Percentiles rank a stretch among this genome's conserved stretches.
Conservation (phyloP, 1,284 basidiomycete genomes). For the Trichosporon ovoides region DNA sequence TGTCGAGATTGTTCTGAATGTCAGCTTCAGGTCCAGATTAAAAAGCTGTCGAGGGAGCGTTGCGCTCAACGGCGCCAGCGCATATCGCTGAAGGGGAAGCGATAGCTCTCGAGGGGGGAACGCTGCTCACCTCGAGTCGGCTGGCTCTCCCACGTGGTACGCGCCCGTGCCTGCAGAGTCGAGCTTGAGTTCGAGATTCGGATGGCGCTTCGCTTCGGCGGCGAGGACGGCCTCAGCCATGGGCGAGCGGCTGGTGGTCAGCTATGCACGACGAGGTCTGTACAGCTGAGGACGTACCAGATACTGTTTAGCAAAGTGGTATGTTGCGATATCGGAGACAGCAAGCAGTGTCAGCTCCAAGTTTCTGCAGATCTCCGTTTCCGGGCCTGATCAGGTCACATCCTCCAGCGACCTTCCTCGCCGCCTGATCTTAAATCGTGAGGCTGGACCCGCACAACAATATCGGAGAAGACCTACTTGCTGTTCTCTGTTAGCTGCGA, state of each 20-base stretch:
- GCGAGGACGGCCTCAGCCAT: slow-evolving; percentile 50
- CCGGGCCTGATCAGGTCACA: no score
- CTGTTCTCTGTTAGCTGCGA: slow-evolving; percentile 22
- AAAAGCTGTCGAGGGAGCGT: background rate
- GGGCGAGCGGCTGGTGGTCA: slow-evolving; percentile 40
- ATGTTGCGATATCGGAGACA: background rate
- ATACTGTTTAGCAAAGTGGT: slow-evolving; percentile 21
- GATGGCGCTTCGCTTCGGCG: slow-evolving; percentile 32
- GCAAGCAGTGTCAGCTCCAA: background rate
- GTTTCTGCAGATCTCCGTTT: no score
- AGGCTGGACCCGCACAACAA: no score
- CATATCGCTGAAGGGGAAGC: no score
- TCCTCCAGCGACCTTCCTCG: no score
- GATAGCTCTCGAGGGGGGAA: no score
- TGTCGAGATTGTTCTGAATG: slow-evolving; percentile 45
- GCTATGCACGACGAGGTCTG: background rate
- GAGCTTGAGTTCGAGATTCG: slow-evolving; percentile 32
- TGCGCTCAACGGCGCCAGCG: no score
- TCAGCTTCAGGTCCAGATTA: slow-evolving; percentile 5
- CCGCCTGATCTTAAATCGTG: no score
- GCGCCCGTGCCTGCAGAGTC: slow-evolving; percentile 50
- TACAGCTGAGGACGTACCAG: slow-evolving; percentile 23
- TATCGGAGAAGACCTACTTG: slow-evolving; percentile 26
- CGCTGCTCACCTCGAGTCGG: slow-evolving; percentile 46
- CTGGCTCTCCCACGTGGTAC: slow-evolving; percentile 48